A percentile compares a stretch with the other conserved stretches of the same genome.
These are phyloP conservation scores for Agaricus subrufescens DNA, from an alignment of 768 basidiomycete genomes.

Conservation along the genomic window DNA sequence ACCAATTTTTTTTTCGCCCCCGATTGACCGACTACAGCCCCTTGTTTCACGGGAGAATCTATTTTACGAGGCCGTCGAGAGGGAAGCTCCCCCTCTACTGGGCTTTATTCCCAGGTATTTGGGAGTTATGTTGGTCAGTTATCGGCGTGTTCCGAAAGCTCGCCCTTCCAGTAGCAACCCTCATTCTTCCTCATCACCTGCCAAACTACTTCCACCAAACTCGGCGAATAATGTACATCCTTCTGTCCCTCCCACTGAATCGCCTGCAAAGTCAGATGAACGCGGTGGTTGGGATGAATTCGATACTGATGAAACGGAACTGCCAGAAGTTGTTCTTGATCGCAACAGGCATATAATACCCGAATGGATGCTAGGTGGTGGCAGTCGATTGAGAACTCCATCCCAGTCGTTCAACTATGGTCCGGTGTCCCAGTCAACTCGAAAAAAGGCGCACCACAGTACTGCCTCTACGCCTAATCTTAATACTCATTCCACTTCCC, in stretches of 20 bases:
- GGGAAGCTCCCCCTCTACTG: conserved; percentile 86
- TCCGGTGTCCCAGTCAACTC: conserved; percentile 31
- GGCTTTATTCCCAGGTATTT: conserved; percentile 97
- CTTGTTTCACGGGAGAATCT: conserved; percentile 95
- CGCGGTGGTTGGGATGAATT: conserved; percentile 27
- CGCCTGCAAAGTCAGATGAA: conserved; percentile 16
- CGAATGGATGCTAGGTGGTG: conserved; percentile 74
- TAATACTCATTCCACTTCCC: conserved; percentile 23
- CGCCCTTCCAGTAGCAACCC: conserved; percentile 10
- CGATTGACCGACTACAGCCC: conserved; percentile 49
- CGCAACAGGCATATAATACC: conserved; percentile 95
- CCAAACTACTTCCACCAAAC: conserved; percentile 20
- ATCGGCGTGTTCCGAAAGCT: conserved; percentile 67
- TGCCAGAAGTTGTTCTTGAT: conserved; percentile 92
- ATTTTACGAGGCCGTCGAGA: conserved; percentile 96
- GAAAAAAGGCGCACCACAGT: conserved; percentile 42
- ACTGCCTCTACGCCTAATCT: conserved; percentile 73
- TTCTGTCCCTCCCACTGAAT: conserved; percentile 15
- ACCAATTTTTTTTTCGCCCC: conserved; percentile 12
- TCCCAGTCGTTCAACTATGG: conserved; percentile 43
- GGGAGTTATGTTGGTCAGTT: conserved; percentile 97
- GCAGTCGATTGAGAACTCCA: conserved; percentile 39
- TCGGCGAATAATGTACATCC: conserved; percentile 18
- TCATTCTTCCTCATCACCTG: conserved; percentile 6
- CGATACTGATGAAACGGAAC: conserved; percentile 70